Conservation (phyloP, 2,329 filamentous ascomycete genomes). For the Neopestalotiopsis rosae region DNA sequence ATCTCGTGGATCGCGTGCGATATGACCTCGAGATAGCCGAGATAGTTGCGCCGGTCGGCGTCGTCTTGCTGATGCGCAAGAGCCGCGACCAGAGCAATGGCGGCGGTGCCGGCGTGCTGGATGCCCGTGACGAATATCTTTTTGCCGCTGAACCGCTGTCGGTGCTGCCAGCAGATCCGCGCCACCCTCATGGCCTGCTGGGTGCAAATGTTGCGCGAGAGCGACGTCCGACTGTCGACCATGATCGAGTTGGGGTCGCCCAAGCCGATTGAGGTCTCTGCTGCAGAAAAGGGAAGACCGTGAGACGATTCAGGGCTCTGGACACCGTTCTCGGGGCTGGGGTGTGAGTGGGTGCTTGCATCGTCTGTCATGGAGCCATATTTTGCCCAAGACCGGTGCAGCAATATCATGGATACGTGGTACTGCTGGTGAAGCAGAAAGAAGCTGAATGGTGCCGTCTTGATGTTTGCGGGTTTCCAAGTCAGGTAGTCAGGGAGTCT, state of each 20-base stretch:
- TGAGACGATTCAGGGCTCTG: constrained; percentile 24
- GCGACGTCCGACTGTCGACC: constrained; percentile 47
- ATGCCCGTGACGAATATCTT: constrained; percentile 56
- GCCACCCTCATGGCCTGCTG: constrained; percentile 59
- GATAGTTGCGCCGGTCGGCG: constrained; percentile 43
- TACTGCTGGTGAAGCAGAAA: constrained; percentile 63
- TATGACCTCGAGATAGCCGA: constrained; percentile 57
- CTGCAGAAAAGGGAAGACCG: not conserved
- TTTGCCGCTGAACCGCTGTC: constrained; percentile 55
- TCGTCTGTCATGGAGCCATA: constrained; percentile 48
- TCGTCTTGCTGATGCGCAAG: constrained; percentile 43
- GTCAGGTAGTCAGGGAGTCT: constrained; percentile 52
- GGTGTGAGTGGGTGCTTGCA: constrained; percentile 36
- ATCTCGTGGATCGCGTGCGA: constrained; percentile 57
- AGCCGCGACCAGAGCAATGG: constrained; percentile 58
- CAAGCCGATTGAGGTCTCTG: constrained; percentile 29
- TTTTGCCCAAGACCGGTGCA: constrained; percentile 58
- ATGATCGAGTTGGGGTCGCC: constrained; percentile 41
- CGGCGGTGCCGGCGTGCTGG: constrained; percentile 60
- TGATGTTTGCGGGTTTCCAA: constrained; percentile 57
- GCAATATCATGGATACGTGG: constrained; percentile 56
- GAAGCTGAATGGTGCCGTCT: constrained; percentile 54
- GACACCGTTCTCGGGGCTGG: constrained; percentile 36
- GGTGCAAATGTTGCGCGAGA: constrained; percentile 58
- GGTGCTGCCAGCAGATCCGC: constrained; percentile 60